phyloP scores from a whole-genome alignment of 2,329 filamentous ascomycete genomes.

The Conoideocrella luteorostrata region DNA sequence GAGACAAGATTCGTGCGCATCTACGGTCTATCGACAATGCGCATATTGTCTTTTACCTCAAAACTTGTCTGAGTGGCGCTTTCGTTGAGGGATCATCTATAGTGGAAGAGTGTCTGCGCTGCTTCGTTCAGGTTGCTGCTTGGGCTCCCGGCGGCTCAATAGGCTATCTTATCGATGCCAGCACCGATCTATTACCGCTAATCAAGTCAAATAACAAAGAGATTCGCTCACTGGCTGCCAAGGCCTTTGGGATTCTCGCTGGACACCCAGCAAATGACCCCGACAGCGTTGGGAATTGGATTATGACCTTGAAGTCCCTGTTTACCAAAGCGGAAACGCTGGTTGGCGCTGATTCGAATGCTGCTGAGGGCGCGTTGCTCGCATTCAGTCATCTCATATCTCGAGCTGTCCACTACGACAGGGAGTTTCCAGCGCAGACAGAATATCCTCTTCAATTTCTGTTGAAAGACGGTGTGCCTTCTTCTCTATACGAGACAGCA shows the following conservation, averaged over 20 bases:
- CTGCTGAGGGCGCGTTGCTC: constrained; percentile 40
- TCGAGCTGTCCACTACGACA: constrained; percentile 37
- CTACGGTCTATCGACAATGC: constrained; percentile 35
- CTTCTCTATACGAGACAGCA: constrained; percentile 36
- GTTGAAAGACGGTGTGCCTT: constrained; percentile 19
- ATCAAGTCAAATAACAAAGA: constrained; percentile 67
- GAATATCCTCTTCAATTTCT: constrained; percentile 27
- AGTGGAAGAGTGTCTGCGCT: constrained; percentile 42
- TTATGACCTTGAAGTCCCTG: constrained; percentile 33
- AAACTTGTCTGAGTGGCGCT: constrained; percentile 52
- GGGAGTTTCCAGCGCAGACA: constrained; percentile 19
- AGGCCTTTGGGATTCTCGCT: constrained; percentile 68
- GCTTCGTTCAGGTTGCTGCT: constrained; percentile 48
- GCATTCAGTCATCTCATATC: constrained; percentile 39
- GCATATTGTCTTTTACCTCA: constrained; percentile 39
- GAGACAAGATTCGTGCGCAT: constrained; percentile 52
- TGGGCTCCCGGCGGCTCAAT: constrained; percentile 45
- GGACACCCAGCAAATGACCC: constrained; percentile 51
- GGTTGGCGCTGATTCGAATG: constrained; percentile 36
- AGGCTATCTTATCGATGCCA: constrained; percentile 40
- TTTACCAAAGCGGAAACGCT: constrained; percentile 36
- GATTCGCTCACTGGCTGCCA: constrained; percentile 60
- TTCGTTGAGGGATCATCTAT: constrained; percentile 34
- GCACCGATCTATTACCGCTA: constrained; percentile 48
- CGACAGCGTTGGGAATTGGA: constrained; percentile 19